Evolutionary conservation across 257 asterid species (phyloP).

Genomic region (Nicotiana noctiflora): DNA sequence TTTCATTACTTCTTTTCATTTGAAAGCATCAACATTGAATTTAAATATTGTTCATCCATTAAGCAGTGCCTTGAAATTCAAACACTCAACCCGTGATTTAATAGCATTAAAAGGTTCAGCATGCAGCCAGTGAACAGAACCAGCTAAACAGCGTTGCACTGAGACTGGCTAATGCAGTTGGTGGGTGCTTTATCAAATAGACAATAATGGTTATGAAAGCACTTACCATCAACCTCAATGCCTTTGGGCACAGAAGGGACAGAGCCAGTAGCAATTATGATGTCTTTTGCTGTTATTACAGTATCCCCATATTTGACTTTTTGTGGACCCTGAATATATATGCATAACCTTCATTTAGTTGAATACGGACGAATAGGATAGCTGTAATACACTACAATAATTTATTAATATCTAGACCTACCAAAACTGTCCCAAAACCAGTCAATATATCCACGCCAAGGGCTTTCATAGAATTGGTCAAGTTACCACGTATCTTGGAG

Average conservation of each 20-base stretch:
- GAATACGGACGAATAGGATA: neutral
- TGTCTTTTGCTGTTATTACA: slow-evolving; percentile 71
- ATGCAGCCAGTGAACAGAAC: neutral
- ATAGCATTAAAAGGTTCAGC: neutral
- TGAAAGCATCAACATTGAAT: too few species aligned
- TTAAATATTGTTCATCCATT: neutral
- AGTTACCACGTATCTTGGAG: slow-evolving; percentile 70
- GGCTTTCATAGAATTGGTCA: slow-evolving; percentile 87
- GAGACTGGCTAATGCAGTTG: neutral
- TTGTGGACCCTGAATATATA: slow-evolving; percentile 72
- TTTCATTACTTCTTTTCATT: neutral
- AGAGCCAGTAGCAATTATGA: slow-evolving; percentile 91
- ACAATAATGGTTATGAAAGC: slow-evolving; percentile 16
- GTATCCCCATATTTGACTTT: slow-evolving; percentile 69
- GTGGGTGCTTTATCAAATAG: neutral
- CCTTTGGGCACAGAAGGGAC: slow-evolving; percentile 91
- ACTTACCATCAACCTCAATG: slow-evolving; percentile 87
- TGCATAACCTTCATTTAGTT: neutral
- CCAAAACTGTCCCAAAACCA: slow-evolving; percentile 83
- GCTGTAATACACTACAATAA: neutral
- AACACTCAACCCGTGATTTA: neutral
- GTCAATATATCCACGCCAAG: slow-evolving; percentile 95
- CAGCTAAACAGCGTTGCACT: neutral
- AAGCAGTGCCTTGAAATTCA: neutral
- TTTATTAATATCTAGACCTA: slow-evolving; percentile 23